A percentile compares a stretch with the other conserved stretches of the same genome.
Evolutionary conservation across 1,284 basidiomycete genomes (phyloP).

Genomic region (Taiwanofungus camphoratus): DNA sequence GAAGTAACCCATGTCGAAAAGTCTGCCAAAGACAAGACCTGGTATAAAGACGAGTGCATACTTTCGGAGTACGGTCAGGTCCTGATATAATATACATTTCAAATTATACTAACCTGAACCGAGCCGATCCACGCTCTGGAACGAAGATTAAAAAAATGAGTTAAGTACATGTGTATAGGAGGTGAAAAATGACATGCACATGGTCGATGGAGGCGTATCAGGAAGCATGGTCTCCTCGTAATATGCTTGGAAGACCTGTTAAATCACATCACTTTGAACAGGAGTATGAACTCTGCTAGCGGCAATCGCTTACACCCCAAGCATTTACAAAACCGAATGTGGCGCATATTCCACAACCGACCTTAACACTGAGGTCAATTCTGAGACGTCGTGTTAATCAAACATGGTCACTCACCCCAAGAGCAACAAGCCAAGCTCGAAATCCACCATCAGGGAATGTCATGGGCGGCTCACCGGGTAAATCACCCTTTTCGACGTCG

Average conservation of each 20-base stretch:
- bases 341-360: slow-evolving; percentile 25
- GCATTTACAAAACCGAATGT: slow-evolving; percentile 39
- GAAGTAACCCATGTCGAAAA: slow-evolving; percentile 51
- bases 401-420: slow-evolving; percentile 28
- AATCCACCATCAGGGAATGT: slow-evolving; percentile 35
- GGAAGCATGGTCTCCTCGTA: slow-evolving; percentile 33
- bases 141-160: neutral
- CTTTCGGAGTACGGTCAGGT: slow-evolving; percentile 16
- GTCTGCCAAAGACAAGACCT: slow-evolving; percentile 42
- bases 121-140: slow-evolving; percentile 71
- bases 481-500: neutral
- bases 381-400: neutral
- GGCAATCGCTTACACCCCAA: slow-evolving; percentile 32
- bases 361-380: slow-evolving; percentile 1
- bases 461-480: neutral
- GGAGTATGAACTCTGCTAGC: neutral
- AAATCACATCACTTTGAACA: neutral
- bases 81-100: neutral
- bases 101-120: slow-evolving; percentile 40
- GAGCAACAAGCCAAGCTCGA: slow-evolving; percentile 33
- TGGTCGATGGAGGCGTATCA: slow-evolving; percentile 40
- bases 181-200: slow-evolving; percentile 36
- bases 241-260: slow-evolving; percentile 40
- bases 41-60: slow-evolving; percentile 43
- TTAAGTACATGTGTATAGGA: neutral